These are phyloP conservation scores for Dothideomycetes sp. DNA, from an alignment of 2,329 filamentous ascomycete species.

Conservation along the genomic window DNA sequence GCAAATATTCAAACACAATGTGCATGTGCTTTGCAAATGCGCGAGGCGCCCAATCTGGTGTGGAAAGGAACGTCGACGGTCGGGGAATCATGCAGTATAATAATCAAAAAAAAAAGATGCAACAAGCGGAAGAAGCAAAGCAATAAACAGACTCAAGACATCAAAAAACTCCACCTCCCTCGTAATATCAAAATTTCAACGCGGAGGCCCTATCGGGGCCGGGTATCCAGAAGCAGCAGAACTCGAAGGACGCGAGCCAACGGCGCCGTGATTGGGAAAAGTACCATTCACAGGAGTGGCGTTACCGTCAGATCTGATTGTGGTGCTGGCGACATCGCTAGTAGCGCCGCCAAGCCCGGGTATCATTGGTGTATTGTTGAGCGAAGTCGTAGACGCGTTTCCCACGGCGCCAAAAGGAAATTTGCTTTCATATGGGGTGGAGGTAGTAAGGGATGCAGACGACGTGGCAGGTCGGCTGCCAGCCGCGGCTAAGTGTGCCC, in stretches of 20 bases:
- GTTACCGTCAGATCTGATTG: background rate
- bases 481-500: conserved; percentile 38
- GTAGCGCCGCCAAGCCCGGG: conserved; percentile 25
- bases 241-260: conserved; percentile 13
- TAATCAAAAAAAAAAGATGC: conserved; percentile 4
- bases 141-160: too few relatives aligned
- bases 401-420: conserved; percentile 47
- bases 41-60: background rate
- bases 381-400: conserved; percentile 26
- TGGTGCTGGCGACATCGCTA: conserved; percentile 4
- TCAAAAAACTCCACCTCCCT: conserved; percentile 2
- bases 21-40: background rate
- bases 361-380: conserved; percentile 24
- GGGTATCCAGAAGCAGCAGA: conserved; percentile 25
- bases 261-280: conserved; percentile 7
- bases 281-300: background rate
- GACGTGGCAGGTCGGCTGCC: conserved; percentile 54
- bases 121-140: conserved; percentile 9
- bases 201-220: conserved; percentile 27
- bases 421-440: conserved; percentile 51
- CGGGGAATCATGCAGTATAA: background rate
- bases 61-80: conserved; percentile 1
- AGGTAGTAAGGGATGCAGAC: conserved; percentile 46
- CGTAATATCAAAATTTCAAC: conserved; percentile 17
- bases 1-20: background rate